Base-by-base conservation (phyloP, 1,284 basidiomycete species). In the Austropuccinia psidii region DNA sequence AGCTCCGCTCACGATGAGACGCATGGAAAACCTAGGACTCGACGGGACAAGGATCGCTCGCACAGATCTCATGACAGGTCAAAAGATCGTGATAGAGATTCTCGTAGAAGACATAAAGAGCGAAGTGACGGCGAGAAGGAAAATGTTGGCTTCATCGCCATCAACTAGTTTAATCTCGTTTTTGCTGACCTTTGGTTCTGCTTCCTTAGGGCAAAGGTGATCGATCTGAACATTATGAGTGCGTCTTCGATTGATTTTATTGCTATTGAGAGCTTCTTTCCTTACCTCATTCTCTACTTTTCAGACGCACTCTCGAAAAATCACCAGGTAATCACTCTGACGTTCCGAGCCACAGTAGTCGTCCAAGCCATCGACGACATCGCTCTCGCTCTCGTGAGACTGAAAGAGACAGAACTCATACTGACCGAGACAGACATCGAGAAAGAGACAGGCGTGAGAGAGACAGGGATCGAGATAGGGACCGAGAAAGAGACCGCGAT, bases 281-380 rank as follows among this genome's bases (percentile, higher is more conserved):
- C 19, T 9, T 64, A 43, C 15, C 41, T 31, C 24, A 49, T 1
- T 13, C 50, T 54, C 7, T 27, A 7, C 43, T 60, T 60, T 13
- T 43, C 62, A 52, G 45, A 7, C 41, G 45, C 29, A 29, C 9
- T 31, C 31, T 57, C 5, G 57, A 72, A n/a, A 27, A 35, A 21
- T 72, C 68, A 15, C 68, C 68, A 9, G 58, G 68, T 21, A 72
- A 72, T 29, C 45, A 72, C 33, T 72, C 68, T 19, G 68, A 72
- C n/a, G 35, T 61, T n/a, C 68, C 33, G 24, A 72, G 68, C 33
- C 68, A 72, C 43, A 37, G 41, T 39, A 72, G 68, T 50, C 68
- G 68, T 35, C 50, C 19, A 0, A 72, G 68, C 31, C 68, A 72
- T 62, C 37, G 58, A 35, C 41, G 54, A 29, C 67, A 69, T 43